Base-by-base conservation (phyloP, 2,329 filamentous ascomycete species). In the Tolypocladium endophyticum region DNA sequence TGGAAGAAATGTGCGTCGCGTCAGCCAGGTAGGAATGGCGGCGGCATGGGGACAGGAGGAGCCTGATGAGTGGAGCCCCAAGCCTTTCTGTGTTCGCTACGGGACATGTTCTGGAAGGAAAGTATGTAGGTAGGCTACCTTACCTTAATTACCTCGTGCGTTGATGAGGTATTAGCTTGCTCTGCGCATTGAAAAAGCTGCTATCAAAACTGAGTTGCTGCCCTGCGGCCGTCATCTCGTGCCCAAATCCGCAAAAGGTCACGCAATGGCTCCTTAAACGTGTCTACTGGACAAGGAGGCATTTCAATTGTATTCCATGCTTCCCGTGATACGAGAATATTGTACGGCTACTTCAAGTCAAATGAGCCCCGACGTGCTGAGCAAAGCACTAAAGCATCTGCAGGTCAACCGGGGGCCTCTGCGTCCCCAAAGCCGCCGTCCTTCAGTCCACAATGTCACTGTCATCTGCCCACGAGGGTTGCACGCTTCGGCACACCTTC, bases 401-500 rank as follows among this genome's bases (percentile, higher is more conserved):
- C 28, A 20, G 28, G 25, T 52, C 25, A 14, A 30, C 25, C 12
- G 14, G 18, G 25, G 25, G 16, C 12, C 14, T 8, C 16, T 52
- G 25, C 47, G 16, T 8, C 47, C 7, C 20, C 16, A 30, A 14
- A 36, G 8, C 4, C 18, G 12, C 18, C 30, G 7, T 20, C 4
- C n/a, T 28, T n/a, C 8, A 89, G 69, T 89, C 85, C 58, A 84
- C 69, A 52, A 85, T 77, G 53, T 79, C 77, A 66, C 82, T 83
- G 53, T 73, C 70, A 38, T 87, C 83, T 16, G 81, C 80, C 86
- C 86, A 88, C 9, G 83, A 86, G 16, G 86, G 85, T 61, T 80
- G 74, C 39, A 88, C 80, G 18, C 74, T 73, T 59, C 87, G 81
- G 69, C 89, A 92, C n/a, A 92, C 88, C 58, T 80, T 80, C 70